A percentile compares a stretch with the other conserved stretches of the same genome.
Evolutionary conservation across 2,329 filamentous ascomycete species (phyloP).

Genomic region (Pseudohalonectria lignicola): DNA sequence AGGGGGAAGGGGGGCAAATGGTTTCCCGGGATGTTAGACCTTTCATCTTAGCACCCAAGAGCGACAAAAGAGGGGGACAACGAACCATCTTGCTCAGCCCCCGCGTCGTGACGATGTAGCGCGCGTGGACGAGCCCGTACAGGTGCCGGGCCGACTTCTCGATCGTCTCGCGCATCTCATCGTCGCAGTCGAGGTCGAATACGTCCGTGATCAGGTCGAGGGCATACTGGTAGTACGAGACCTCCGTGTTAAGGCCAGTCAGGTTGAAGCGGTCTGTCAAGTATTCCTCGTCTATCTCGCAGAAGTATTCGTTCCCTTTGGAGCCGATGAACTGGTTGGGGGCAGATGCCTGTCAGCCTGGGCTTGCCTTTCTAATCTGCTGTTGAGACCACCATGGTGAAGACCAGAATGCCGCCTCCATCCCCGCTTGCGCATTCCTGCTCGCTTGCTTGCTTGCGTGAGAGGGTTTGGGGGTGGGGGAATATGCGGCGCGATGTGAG

Average conservation of each 20-base stretch:
- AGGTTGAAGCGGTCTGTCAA: conserved; percentile 97
- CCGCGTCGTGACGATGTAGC: conserved; percentile 92
- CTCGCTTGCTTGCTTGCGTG: no score
- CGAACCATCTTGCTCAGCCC: conserved; percentile 92
- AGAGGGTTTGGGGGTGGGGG: no score
- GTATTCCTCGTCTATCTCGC: conserved; percentile 99
- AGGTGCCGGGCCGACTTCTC: conserved; percentile 94
- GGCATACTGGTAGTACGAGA: conserved; percentile 98
- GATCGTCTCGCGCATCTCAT: conserved; percentile 95
- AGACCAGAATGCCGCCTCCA: no score
- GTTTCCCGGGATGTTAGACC: no score
- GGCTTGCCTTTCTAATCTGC: no score
- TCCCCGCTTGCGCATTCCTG: no score
- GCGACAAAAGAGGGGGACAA: conserved; percentile 2
- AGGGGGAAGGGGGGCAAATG: no score
- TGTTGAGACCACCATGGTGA: no score
- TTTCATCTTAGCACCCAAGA: background rate
- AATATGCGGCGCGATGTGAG: no score
- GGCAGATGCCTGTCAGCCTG: no score
- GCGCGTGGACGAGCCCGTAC: conserved; percentile 90
- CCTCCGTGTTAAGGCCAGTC: conserved; percentile 91
- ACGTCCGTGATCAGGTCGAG: conserved; percentile 95
- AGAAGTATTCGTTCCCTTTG: conserved; percentile 97
- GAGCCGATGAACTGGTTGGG: conserved; percentile 95
- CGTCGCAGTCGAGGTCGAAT: conserved; percentile 96